Evolutionary conservation across 352 stramenopile species (phyloP).

Genomic region (Peronosclerospora sorghi): DNA sequence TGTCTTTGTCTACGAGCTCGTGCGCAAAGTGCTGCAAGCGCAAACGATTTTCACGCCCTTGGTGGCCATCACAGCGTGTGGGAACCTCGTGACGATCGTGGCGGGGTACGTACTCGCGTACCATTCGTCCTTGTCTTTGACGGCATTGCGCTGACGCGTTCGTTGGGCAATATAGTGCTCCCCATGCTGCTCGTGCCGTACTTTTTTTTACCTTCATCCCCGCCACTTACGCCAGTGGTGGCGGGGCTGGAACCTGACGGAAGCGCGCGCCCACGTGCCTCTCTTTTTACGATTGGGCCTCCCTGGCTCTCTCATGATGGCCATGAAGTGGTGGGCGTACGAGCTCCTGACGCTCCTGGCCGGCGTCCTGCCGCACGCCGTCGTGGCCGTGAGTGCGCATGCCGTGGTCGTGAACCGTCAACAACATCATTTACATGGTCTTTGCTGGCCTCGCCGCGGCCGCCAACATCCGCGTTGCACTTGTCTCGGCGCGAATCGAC

Average conservation of each 20-base stretch:
- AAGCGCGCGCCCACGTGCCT: too few relatives aligned
- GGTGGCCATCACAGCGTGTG: too few relatives aligned
- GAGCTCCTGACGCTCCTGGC: slow-evolving; percentile 48
- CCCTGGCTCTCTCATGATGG: slow-evolving; percentile 44
- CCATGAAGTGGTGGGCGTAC: slow-evolving; percentile 60
- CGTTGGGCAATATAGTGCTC: slow-evolving; percentile 38
- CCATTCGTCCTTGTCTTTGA: slow-evolving; percentile 56
- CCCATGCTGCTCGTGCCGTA: slow-evolving; percentile 39
- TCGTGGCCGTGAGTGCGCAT: slow-evolving; percentile 47
- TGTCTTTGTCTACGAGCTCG: too few relatives aligned
- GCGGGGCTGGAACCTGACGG: slow-evolving; percentile 34
- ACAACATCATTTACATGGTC: slow-evolving; percentile 51
- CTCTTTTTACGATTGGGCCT: too few relatives aligned
- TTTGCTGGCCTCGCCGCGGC: slow-evolving; percentile 44
- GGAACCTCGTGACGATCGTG: too few relatives aligned
- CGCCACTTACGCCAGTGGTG: slow-evolving; percentile 30
- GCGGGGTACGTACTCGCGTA: too few relatives aligned
- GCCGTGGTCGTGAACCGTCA: slow-evolving; percentile 54
- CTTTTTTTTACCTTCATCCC: slow-evolving; percentile 33
- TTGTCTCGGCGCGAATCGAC: slow-evolving; percentile 35
- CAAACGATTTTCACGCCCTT: too few relatives aligned
- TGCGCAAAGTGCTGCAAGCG: too few relatives aligned
- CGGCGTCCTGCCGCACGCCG: slow-evolving; percentile 33
- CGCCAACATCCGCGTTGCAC: slow-evolving; percentile 55
- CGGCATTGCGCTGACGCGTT: slow-evolving; percentile 55